Evolutionary conservation across 495 filamentous ascomycete species (phyloP).

Genomic region (Talaromyces nanjingensis): DNA sequence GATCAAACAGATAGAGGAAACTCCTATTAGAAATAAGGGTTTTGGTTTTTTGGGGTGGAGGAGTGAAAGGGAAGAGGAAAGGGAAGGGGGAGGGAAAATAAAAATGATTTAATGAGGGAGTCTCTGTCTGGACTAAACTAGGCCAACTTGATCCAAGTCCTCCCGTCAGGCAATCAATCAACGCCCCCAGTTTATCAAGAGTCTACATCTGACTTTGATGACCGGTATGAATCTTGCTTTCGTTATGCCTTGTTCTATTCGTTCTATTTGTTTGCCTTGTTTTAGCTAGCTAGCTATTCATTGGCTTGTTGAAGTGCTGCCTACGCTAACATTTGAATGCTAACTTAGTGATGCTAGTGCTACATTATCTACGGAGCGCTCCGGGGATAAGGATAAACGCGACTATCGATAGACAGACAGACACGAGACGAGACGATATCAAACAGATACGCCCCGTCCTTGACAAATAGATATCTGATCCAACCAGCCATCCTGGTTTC

Average conservation of each 20-base stretch:
- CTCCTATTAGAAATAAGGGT: background rate
- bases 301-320: background rate
- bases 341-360: background rate
- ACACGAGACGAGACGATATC: background rate
- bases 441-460: background rate
- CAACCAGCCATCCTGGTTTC: background rate
- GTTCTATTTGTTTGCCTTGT: background rate
- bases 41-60: background rate
- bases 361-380: background rate
- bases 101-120: background rate
- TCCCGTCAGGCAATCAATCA: background rate
- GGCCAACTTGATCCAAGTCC: background rate
- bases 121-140: background rate
- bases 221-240: background rate
- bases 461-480: background rate
- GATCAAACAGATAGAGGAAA: constrained; percentile 8
- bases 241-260: background rate
- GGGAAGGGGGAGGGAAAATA: background rate
- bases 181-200: background rate
- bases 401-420: background rate
- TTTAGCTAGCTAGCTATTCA: background rate
- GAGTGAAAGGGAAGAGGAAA: background rate
- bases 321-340: background rate
- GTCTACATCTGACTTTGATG: background rate
- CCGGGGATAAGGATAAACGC: background rate